Evolutionary conservation across 352 stramenopile species (phyloP).

Genomic region (Globisporangium takayamanum): DNA sequence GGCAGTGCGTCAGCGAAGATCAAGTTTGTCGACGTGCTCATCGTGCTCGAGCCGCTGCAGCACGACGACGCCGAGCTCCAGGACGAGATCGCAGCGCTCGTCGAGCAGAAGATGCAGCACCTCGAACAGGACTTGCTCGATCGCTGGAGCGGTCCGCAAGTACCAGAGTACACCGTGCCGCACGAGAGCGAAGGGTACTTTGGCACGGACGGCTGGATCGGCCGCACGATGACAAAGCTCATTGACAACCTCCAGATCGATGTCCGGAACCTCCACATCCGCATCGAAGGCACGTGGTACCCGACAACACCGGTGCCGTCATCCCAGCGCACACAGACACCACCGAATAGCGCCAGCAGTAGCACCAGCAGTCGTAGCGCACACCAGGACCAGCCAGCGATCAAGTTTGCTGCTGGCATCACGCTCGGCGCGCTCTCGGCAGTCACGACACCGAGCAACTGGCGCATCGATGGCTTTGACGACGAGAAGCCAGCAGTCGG

Average conservation of each 20-base stretch:
- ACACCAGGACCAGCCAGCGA: slow-evolving; percentile 9
- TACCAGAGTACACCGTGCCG: slow-evolving; percentile 54
- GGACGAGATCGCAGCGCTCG: slow-evolving; percentile 44
- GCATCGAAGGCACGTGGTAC: slow-evolving; percentile 72
- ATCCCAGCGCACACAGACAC: slow-evolving; percentile 13
- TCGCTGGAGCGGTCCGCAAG: slow-evolving; percentile 64
- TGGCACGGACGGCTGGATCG: slow-evolving; percentile 84
- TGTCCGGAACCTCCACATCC: slow-evolving; percentile 82
- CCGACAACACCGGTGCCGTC: slow-evolving; percentile 23
- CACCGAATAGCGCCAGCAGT: slow-evolving; percentile 12
- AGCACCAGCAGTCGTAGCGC: not conserved
- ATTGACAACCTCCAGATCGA: slow-evolving; percentile 90
- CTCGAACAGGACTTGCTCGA: slow-evolving; percentile 76
- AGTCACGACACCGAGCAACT: slow-evolving; percentile 82
- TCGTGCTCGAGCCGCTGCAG: slow-evolving; percentile 66
- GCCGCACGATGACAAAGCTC: slow-evolving; percentile 83
- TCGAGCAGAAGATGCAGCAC: slow-evolving; percentile 62
- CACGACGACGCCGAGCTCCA: slow-evolving; percentile 70
- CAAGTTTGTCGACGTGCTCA: slow-evolving; percentile 81
- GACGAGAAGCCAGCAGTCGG: slow-evolving; percentile 23
- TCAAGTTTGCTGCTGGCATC: slow-evolving; percentile 73
- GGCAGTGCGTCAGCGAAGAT: slow-evolving; percentile 74
- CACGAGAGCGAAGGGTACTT: slow-evolving; percentile 86
- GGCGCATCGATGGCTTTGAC: slow-evolving; percentile 69
- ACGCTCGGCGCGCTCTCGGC: slow-evolving; percentile 79